Evolutionary conservation across 1,284 basidiomycete genomes (phyloP).

Genomic region (Ganoderma meredithae): DNA sequence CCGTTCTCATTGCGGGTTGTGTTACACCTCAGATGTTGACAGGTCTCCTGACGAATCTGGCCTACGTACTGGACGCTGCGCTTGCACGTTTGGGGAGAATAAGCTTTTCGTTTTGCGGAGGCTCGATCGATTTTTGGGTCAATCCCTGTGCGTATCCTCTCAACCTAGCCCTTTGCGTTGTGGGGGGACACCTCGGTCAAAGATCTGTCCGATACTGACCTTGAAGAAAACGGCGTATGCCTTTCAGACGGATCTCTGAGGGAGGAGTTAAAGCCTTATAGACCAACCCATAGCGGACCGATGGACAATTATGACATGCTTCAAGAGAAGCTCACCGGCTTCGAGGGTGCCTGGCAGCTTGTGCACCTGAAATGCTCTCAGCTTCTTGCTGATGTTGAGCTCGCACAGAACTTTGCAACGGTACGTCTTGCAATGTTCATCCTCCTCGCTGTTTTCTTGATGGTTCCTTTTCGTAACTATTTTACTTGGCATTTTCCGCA

Average conservation of each 20-base stretch:
- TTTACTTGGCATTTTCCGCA: background rate
- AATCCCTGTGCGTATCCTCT: background rate
- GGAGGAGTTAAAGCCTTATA: background rate
- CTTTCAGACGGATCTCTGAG: background rate
- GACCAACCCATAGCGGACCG: background rate
- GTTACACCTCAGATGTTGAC: constrained; percentile 1
- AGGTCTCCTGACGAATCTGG: constrained; percentile 11
- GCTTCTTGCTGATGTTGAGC: constrained; percentile 9
- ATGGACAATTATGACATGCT: constrained; percentile 6
- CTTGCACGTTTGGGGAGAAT: constrained; percentile 38
- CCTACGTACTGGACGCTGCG: constrained; percentile 38
- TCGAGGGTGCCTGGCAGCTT: constrained; percentile 10
- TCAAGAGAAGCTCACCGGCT: constrained; percentile 4
- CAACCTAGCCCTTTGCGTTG: background rate
- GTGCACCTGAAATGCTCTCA: constrained; percentile 12
- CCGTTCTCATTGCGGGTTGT: background rate
- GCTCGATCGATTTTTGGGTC: constrained; percentile 3
- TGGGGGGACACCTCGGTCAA: background rate
- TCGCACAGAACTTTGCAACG: constrained; percentile 4
- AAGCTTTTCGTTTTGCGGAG: constrained; percentile 36
- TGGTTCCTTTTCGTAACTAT: background rate
- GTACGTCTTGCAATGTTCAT: background rate
- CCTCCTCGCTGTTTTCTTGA: background rate
- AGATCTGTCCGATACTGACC: background rate
- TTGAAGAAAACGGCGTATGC: background rate